A percentile compares a stretch with the other conserved stretches of the same genome.
Conservation (phyloP, 108 stramenopile species). For the Skeletonema grethae region DNA sequence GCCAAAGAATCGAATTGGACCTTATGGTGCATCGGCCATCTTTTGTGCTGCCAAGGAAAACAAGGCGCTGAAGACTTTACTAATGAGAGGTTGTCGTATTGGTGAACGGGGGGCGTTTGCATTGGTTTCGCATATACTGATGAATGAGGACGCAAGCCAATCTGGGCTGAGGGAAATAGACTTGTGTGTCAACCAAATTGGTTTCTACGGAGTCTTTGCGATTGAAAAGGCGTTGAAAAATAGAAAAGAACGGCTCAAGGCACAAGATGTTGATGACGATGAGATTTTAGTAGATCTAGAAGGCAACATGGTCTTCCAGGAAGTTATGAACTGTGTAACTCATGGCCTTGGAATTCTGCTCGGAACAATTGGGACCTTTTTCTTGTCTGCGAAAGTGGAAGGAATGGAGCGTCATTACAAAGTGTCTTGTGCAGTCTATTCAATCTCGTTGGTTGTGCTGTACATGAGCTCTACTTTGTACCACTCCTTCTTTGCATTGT, state of each 20-base stretch:
- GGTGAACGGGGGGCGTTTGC: slow-evolving; percentile 76
- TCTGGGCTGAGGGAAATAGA: slow-evolving; percentile 59
- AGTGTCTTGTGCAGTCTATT: slow-evolving; percentile 78
- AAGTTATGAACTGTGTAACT: slow-evolving; percentile 90
- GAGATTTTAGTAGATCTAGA: slow-evolving; percentile 58
- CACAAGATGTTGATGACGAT: slow-evolving; percentile 4
- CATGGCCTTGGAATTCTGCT: slow-evolving; percentile 93
- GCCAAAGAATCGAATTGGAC: slow-evolving; percentile 70
- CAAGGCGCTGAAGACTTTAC: slow-evolving; percentile 45
- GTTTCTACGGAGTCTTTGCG: slow-evolving; percentile 63
- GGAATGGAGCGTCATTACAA: slow-evolving; percentile 37
- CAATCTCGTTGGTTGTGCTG: slow-evolving; percentile 72
- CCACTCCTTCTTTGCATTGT: slow-evolving; percentile 90
- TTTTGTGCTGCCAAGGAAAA: slow-evolving; percentile 67
- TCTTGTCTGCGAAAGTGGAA: slow-evolving; percentile 58
- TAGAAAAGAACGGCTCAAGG: slow-evolving; percentile 13
- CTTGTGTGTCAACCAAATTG: slow-evolving; percentile 69
- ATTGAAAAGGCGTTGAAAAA: slow-evolving; percentile 56
- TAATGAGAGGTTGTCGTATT: slow-evolving; percentile 70
- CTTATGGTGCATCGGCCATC: slow-evolving; percentile 75
- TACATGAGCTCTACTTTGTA: slow-evolving; percentile 86
- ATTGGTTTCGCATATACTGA: slow-evolving; percentile 55
- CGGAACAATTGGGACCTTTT: slow-evolving; percentile 63
- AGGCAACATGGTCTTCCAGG: slow-evolving; percentile 80
- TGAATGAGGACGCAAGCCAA: slow-evolving; percentile 11